phyloP scores from a whole-genome alignment of 148 eudicot species.

The Pouteria glomerata region DNA sequence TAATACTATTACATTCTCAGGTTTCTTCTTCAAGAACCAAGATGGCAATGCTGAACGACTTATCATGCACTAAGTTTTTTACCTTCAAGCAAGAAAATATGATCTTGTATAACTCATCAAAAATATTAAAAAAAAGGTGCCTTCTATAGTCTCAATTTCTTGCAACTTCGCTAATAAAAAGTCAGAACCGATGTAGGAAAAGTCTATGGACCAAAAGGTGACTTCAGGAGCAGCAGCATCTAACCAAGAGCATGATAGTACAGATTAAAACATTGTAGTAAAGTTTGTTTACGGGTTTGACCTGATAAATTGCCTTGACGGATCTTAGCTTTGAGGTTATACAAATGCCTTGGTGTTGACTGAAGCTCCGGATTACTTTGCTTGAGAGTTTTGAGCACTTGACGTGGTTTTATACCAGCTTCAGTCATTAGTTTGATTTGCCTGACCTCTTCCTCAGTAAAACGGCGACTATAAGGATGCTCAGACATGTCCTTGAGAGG shows the following conservation, averaged over 20 bases:
- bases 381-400: constrained; percentile 41
- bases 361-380: constrained; percentile 41
- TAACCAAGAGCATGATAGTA: background rate
- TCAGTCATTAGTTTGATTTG: constrained; percentile 45
- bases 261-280: background rate
- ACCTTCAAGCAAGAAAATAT: no score
- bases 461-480: constrained; percentile 53
- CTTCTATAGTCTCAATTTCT: background rate
- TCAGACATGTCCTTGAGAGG: constrained; percentile 51
- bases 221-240: background rate
- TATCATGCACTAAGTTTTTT: no score
- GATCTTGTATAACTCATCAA: no score
- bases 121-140: background rate
- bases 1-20: background rate
- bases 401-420: constrained; percentile 45
- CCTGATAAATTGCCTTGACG: constrained; percentile 42
- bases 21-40: background rate
- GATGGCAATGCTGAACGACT: no score
- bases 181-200: background rate
- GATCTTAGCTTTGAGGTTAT: constrained; percentile 44
- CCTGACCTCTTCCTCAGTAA: constrained; percentile 45
- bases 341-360: constrained; percentile 42
- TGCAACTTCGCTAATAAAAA: background rate
- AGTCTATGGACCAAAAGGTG: background rate
- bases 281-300: constrained; percentile 1